Base-by-base conservation (phyloP, 495 filamentous ascomycete species). In the Viridothelium virens region DNA sequence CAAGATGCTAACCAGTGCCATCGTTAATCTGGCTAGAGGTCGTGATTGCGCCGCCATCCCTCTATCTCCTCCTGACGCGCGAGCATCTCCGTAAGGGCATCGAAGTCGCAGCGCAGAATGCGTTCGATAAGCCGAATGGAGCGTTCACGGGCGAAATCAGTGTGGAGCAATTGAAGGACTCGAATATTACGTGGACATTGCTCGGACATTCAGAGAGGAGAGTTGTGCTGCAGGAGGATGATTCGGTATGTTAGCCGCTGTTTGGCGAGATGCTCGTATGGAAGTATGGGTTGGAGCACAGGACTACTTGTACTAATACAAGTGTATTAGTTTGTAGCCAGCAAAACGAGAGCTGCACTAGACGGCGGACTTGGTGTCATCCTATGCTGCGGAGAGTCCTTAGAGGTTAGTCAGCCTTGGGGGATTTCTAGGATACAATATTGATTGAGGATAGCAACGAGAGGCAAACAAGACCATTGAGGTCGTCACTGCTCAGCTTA, bases 131-230 rank as follows among this genome's bases (percentile, higher is more conserved):
- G 82, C 90, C 91, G 74, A 92, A 96, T 76, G 94, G 95, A 71
- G 94, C 95, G 67, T 97, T 90, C 84, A 98, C 94, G 36, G 94
- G 95, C 73, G 94, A 97, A 79, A 95, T 98, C 81, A 89, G 85
- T 70, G 91, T 91, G 66, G 80, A 86, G 68, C 95, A 98, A 79
- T 85, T 98, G 72, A 87, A 87, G 76, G 94, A 97, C 77, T 84
- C 82, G 78, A 85, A 84, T 71, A 88, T 98, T 74, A 83, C 87
- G 74, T 97, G 94, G 94, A 83, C 87, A 64, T 85, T 98, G 73
- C 82, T 93, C 63, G 94, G 94, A 66, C 95, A 98, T 84, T 91
- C 87, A 68, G 94, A 98, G 86, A 86, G 95, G 70, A 86, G 94
- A 67, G 86, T 89, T 25, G 86, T 97, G 72, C 80, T 96, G 47